Percentiles rank a stretch among this genome's conserved stretches.
These are phyloP conservation scores for Diaporthe aspalathi DNA, from an alignment of 2,329 filamentous ascomycete species.

Conservation along the genomic window DNA sequence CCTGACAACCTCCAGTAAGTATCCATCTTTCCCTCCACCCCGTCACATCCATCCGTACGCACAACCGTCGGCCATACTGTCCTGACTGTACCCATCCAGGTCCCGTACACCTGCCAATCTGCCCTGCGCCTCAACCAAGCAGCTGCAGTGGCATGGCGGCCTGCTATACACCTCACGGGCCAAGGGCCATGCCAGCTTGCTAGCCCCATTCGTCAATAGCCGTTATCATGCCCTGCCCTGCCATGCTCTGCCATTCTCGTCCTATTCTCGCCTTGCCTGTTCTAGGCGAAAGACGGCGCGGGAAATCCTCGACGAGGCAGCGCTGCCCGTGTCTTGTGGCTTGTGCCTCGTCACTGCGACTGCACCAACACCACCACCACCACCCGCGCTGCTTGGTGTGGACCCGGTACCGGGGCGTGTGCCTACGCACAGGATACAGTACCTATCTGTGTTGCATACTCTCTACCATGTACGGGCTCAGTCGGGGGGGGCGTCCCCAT, in stretches of 20 bases:
- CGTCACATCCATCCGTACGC: conserved; percentile 28
- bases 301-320: conserved; percentile 35
- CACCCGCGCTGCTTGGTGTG: conserved; percentile 26
- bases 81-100: conserved; percentile 4
- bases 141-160: conserved; percentile 8
- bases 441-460: neutral
- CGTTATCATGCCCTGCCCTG: neutral
- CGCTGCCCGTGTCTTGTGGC: neutral
- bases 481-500: neutral
- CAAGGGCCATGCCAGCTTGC: conserved; percentile 12
- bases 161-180: conserved; percentile 2
- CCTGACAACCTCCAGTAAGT: conserved; percentile 2
- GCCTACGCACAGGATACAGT: neutral
- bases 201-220: too few species aligned
- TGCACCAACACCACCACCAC: neutral
- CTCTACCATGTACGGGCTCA: neutral
- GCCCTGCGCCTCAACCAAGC: conserved; percentile 19
- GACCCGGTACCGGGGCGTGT: neutral
- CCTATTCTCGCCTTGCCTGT: neutral
- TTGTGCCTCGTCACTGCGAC: conserved; percentile 3
- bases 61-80: conserved; percentile 21
- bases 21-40: conserved; percentile 7
- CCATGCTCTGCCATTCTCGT: neutral
- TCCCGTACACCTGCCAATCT: neutral
- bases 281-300: conserved; percentile 39